Conservation (phyloP, 805 yeast species). For the Metahyphopichia silvanorum region DNA sequence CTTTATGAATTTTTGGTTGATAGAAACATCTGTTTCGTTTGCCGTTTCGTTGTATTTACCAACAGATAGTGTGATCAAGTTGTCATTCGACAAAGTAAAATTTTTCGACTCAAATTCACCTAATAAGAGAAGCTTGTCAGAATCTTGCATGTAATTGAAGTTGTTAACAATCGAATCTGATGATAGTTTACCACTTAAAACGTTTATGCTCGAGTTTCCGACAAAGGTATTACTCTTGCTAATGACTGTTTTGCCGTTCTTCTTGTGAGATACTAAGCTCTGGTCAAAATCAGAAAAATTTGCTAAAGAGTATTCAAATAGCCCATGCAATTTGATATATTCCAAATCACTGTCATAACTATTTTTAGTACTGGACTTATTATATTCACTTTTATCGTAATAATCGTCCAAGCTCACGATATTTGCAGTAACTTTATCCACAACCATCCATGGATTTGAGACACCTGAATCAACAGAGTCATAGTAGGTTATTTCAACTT, state of each 20-base stretch:
- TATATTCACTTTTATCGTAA: constrained; percentile 14
- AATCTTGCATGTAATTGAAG: constrained; percentile 21
- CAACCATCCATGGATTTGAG: constrained; percentile 53
- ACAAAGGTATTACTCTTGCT: constrained; percentile 32
- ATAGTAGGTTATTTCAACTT: constrained; percentile 25
- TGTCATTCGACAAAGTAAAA: constrained; percentile 22
- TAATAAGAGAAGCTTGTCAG: constrained; percentile 36
- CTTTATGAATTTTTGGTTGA: constrained; percentile 7
- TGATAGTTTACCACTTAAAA: constrained; percentile 26
- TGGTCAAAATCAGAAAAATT: constrained; percentile 52
- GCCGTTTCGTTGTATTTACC: constrained; percentile 27
- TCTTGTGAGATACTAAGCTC: constrained; percentile 17
- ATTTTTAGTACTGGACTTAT: constrained; percentile 16
- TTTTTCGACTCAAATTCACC: constrained; percentile 45
- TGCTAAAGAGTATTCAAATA: constrained; percentile 75
- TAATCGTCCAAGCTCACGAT: constrained; percentile 46
- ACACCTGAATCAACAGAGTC: constrained; percentile 17
- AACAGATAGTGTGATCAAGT: constrained; percentile 25
- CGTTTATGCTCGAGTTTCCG: constrained; percentile 39
- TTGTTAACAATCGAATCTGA: constrained; percentile 32
- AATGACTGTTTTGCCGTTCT: constrained; percentile 19
- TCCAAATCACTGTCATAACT: constrained; percentile 11
- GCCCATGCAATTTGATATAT: constrained; percentile 56
- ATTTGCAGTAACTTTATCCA: constrained; percentile 58
- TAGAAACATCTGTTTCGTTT: constrained; percentile 22